These are phyloP conservation scores for Phyllachora maydis DNA, from an alignment of 2,329 filamentous ascomycete species.

Conservation along the genomic window DNA sequence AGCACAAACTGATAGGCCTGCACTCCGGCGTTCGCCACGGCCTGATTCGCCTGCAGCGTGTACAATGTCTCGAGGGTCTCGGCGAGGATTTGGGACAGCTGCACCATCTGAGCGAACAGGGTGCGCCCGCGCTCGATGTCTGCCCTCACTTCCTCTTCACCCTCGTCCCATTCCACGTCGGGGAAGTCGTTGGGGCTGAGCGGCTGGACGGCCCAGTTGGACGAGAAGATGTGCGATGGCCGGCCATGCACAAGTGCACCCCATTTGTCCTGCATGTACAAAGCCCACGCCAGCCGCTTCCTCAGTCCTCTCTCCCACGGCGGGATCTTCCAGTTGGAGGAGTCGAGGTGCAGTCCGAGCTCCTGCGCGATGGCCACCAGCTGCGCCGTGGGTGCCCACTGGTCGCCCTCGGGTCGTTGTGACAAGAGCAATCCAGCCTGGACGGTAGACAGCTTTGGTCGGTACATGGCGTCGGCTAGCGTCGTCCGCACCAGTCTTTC, in stretches of 20 bases:
- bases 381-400: conserved; percentile 73
- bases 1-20: conserved; percentile 56
- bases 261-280: conserved; percentile 87
- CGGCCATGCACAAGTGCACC: conserved; percentile 68
- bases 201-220: conserved; percentile 57
- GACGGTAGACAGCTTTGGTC: conserved; percentile 64
- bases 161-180: conserved; percentile 47
- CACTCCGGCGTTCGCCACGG: conserved; percentile 41
- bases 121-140: conserved; percentile 48
- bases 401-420: conserved; percentile 55
- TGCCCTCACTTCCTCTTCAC: conserved; percentile 36
- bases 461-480: conserved; percentile 56
- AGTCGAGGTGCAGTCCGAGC: conserved; percentile 75
- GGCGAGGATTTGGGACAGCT: conserved; percentile 52
- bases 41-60: conserved; percentile 54
- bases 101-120: conserved; percentile 56
- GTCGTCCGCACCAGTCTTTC: conserved; percentile 46
- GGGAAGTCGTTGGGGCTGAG: conserved; percentile 51
- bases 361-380: conserved; percentile 75
- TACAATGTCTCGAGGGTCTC: conserved; percentile 74
- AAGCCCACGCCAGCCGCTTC: conserved; percentile 72
- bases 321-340: conserved; percentile 70
- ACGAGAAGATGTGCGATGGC: conserved; percentile 50
- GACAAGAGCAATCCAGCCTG: conserved; percentile 59
- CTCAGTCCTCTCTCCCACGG: conserved; percentile 70